A percentile compares a stretch with the other conserved stretches of the same genome.
These are phyloP conservation scores for Heliamphora pulchella DNA, from an alignment of 179 eudicot species.

Conservation along the genomic window DNA sequence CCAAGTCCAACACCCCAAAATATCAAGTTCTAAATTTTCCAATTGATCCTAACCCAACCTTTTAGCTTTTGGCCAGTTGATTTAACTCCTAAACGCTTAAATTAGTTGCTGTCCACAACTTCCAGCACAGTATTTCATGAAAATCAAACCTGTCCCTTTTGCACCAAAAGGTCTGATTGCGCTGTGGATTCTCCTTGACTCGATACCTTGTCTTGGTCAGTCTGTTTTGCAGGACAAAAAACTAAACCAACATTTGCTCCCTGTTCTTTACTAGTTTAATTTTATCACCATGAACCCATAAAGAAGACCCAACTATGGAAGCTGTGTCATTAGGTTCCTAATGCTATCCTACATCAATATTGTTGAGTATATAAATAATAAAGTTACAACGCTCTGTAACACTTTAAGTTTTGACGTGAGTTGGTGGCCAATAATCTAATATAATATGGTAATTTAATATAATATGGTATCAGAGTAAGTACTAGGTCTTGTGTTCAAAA, in stretches of 20 bases:
- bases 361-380: neutral
- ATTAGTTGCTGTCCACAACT: neutral
- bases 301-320: neutral
- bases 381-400: too few species aligned
- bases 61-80: neutral
- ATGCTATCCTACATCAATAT: neutral
- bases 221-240: too few species aligned
- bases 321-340: neutral
- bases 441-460: too few species aligned
- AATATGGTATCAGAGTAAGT: too few species aligned
- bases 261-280: too few species aligned
- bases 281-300: neutral
- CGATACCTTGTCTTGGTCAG: too few species aligned
- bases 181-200: too few species aligned
- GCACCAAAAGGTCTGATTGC: too few species aligned
- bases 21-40: neutral
- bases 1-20: neutral
- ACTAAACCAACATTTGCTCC: too few species aligned
- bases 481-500: too few species aligned
- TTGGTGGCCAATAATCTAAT: too few species aligned
- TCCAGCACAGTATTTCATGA: constrained; percentile 3
- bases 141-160: neutral
- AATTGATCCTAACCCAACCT: neutral
- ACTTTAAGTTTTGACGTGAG: too few species aligned
- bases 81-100: neutral